Evolutionary conservation across 2,329 filamentous ascomycete species (phyloP).

Genomic region (Aspergillus texensis): DNA sequence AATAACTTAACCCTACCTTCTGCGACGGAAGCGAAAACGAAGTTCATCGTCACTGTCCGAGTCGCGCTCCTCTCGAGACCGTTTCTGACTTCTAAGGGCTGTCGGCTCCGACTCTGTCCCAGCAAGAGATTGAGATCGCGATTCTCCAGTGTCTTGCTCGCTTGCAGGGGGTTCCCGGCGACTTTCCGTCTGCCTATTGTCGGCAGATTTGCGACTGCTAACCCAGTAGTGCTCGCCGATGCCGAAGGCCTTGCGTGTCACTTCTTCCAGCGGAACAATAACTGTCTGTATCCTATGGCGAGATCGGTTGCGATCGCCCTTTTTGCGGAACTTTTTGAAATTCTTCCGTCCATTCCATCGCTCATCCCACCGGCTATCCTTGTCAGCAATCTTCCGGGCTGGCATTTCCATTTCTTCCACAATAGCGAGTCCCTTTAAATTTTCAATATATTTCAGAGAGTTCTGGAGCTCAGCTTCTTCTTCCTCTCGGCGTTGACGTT

Average conservation of each 20-base stretch:
- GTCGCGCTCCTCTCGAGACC: constrained; percentile 42
- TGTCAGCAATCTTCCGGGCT: constrained; percentile 29
- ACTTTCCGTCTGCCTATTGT: constrained; percentile 26
- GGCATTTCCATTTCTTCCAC: constrained; percentile 75
- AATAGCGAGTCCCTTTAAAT: constrained; percentile 73
- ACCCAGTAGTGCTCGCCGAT: constrained; percentile 77
- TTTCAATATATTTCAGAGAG: constrained; percentile 64
- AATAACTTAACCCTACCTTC: constrained; percentile 28
- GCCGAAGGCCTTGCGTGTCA: constrained; percentile 70
- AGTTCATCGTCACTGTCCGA: constrained; percentile 61
- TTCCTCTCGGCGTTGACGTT: constrained; percentile 60
- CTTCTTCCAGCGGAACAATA: constrained; percentile 73
- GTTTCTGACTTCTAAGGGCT: constrained; percentile 32
- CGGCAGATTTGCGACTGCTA: constrained; percentile 39
- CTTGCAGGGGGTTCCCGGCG: constrained; percentile 15
- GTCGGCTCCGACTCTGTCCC: constrained; percentile 9
- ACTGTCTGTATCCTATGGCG: constrained; percentile 55
- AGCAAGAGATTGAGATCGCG: constrained; percentile 16
- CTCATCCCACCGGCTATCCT: constrained; percentile 74
- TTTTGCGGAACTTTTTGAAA: constrained; percentile 78
- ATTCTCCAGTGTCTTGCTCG: constrained; percentile 1
- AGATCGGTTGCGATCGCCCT: constrained; percentile 35
- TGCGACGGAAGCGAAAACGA: constrained; percentile 58
- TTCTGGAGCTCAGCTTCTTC: constrained; percentile 66
- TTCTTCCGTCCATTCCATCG: constrained; percentile 94